Evolutionary conservation across 768 basidiomycete genomes (phyloP), one percentile per base, ranked within the genome.

Genomic region (Lyophyllum decastes): DNA sequence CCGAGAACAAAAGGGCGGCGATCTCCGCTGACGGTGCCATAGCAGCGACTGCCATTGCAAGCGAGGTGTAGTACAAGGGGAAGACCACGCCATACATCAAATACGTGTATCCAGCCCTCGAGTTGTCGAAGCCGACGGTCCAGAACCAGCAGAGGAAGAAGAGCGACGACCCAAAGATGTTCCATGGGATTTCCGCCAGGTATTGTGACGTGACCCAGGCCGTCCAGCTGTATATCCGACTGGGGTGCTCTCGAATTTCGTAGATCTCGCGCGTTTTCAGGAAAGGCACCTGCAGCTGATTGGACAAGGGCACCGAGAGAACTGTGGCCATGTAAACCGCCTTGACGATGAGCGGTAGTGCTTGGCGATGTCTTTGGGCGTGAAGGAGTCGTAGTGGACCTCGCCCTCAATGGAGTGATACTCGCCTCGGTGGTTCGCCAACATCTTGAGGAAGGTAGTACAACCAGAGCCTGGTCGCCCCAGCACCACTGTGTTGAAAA

Each of bases 381-480:
- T 73, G 57, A 95, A 79, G 1, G 90, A 86, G 66, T 91, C 90
- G 66, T 95, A 97, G 47, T 77, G 74, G 2, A 94, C 82, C 0
- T 87, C 77, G 24, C 94, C 94, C 33, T 84, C 71, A 19, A 95
- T 82, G 2, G 74, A 67, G 55, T 90, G 78, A 64, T 81, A 95
- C 58, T 88, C 88, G 2, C 76, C 74, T 1, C 86, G 83, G 61
- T 87, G 85, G 67, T 95, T 94, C 17, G 94, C 81, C 49, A 96
- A 80, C 0, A 82, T 81, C 70, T 94, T 94, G 53, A 97, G 82
- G 49, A 97, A 78, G 0, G 94, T 93, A 25, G 82, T 86, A 68
- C 94, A 95, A 2, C 94, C 94, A 0, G 91, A 86, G 14, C 90
- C 90, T 0, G 94, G 94, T 27, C 92, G 81, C 22, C 94, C 94